phyloP scores from a whole-genome alignment of 352 stramenopile species.

The Phytophthora nicotianae region DNA sequence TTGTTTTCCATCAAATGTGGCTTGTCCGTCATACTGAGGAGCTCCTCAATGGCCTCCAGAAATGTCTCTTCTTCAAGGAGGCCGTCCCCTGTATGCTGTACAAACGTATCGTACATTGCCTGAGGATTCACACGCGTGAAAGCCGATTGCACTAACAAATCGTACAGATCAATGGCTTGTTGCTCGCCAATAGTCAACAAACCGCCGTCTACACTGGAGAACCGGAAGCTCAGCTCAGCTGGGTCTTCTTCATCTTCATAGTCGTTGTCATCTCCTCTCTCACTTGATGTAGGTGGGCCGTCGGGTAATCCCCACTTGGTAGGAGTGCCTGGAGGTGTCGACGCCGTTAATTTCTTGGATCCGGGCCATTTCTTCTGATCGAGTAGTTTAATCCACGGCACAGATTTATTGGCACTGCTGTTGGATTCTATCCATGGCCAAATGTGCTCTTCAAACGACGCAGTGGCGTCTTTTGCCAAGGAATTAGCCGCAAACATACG shows the following conservation, averaged over 20 bases:
- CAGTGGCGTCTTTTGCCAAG: constrained; percentile 39
- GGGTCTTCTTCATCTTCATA: constrained; percentile 21
- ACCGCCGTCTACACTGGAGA: constrained; percentile 70
- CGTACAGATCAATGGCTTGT: constrained; percentile 65
- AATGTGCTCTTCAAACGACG: constrained; percentile 45
- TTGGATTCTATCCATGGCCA: constrained; percentile 76
- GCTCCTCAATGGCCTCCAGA: constrained; percentile 76
- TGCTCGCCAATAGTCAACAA: constrained; percentile 60
- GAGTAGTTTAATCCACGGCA: constrained; percentile 75
- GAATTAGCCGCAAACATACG: constrained; percentile 55
- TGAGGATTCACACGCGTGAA: constrained; percentile 77
- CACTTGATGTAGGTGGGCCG: constrained; percentile 9
- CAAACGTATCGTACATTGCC: constrained; percentile 87
- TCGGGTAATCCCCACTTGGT: constrained; percentile 36
- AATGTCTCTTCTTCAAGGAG: constrained; percentile 87
- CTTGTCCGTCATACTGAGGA: constrained; percentile 78
- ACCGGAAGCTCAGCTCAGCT: constrained; percentile 61
- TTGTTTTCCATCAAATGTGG: constrained; percentile 77
- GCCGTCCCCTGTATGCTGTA: constrained; percentile 84
- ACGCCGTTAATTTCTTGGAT: constrained; percentile 45
- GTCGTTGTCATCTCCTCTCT: constrained; percentile 31
- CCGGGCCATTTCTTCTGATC: constrained; percentile 75
- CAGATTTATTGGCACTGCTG: constrained; percentile 34
- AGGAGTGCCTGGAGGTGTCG: constrained; percentile 25
- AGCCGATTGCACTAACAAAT: constrained; percentile 64